A percentile compares a stretch with the other conserved stretches of the same genome.
phyloP scores from a whole-genome alignment of 805 yeast species.

The Candida pseudofarinosa region DNA sequence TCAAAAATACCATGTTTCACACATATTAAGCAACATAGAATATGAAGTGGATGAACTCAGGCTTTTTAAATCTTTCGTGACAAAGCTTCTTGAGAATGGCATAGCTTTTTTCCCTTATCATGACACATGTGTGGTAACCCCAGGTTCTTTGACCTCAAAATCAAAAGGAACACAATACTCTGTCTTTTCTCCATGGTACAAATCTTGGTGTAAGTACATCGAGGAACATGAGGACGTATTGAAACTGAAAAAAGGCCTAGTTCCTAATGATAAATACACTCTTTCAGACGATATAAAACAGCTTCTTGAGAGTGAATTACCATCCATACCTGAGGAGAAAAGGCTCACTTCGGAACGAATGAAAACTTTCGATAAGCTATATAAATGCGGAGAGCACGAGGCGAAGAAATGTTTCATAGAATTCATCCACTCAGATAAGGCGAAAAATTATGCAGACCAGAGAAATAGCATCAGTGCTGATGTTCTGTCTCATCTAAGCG shows the following conservation, averaged over 20 bases:
- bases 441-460: slow-evolving; percentile 26
- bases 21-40: slow-evolving; percentile 35
- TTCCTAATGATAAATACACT: background rate
- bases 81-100: slow-evolving; percentile 9
- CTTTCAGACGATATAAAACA: background rate
- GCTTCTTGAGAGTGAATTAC: background rate
- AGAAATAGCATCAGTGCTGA: slow-evolving; percentile 28
- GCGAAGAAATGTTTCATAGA: slow-evolving; percentile 20
- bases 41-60: slow-evolving; percentile 45
- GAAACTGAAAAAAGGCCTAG: background rate
- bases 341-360: background rate
- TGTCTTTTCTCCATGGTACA: slow-evolving; percentile 44
- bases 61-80: slow-evolving; percentile 17
- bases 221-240: slow-evolving; percentile 8
- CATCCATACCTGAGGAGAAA: background rate
- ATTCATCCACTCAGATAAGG: slow-evolving; percentile 19
- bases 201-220: slow-evolving; percentile 31
- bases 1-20: slow-evolving; percentile 17
- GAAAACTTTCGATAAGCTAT: slow-evolving; percentile 16
- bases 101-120: slow-evolving; percentile 26
- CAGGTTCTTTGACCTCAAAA: slow-evolving; percentile 31
- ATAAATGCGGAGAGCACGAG: slow-evolving; percentile 31
- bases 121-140: slow-evolving; percentile 40
- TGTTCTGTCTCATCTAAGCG: slow-evolving; percentile 40
- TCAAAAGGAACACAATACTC: slow-evolving; percentile 36